phyloP scores from a whole-genome alignment of 495 filamentous ascomycete species.

The Thozetella sp. region DNA sequence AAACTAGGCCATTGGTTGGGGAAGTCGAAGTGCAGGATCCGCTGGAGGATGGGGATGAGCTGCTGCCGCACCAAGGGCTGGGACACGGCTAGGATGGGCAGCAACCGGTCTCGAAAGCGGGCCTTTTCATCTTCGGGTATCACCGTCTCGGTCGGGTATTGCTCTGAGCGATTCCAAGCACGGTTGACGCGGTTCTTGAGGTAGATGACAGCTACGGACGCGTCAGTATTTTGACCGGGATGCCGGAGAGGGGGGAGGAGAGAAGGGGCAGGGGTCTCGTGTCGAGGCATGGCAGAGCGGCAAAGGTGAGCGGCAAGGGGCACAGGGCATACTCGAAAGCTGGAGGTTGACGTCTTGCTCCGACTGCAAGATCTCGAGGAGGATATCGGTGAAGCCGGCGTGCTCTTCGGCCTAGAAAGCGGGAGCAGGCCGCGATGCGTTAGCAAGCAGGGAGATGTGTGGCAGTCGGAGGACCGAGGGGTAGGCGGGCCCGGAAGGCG shows the following conservation, averaged over 20 bases:
- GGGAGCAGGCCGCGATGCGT: constrained; percentile 10
- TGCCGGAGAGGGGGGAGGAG: constrained; percentile 10
- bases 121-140: constrained; percentile 89
- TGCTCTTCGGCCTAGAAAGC: constrained; percentile 79
- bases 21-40: constrained; percentile 94
- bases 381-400: constrained; percentile 85
- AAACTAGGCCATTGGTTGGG: constrained; percentile 92
- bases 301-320: constrained; percentile 7
- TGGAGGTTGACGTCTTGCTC: constrained; percentile 84
- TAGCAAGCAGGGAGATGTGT: constrained; percentile 16
- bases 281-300: background rate
- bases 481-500: background rate
- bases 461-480: constrained; percentile 7
- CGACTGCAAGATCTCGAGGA: constrained; percentile 85
- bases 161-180: constrained; percentile 82
- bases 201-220: constrained; percentile 82
- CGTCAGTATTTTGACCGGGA: constrained; percentile 14
- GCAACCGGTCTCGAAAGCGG: constrained; percentile 81
- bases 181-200: constrained; percentile 94
- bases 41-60: constrained; percentile 89
- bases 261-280: constrained; percentile 7
- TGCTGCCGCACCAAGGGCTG: constrained; percentile 81
- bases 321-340: constrained; percentile 80
- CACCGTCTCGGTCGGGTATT: constrained; percentile 60
- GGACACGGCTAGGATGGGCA: constrained; percentile 84